Evolutionary conservation across 345 rosid species (phyloP).

Genomic region (Toxicodendron radicans): DNA sequence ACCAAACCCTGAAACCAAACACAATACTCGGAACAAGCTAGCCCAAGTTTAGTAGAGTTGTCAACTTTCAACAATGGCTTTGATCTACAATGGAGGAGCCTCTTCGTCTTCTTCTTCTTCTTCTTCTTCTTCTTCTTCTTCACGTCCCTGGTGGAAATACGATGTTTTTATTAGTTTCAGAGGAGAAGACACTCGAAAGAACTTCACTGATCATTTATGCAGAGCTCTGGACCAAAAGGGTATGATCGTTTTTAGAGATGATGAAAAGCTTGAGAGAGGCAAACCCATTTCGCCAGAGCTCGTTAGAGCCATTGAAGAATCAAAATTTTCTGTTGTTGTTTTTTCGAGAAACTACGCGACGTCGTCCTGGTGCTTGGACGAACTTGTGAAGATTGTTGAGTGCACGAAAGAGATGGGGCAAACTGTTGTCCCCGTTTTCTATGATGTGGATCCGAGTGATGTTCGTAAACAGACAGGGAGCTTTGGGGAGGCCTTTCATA

Average conservation of each 20-base stretch:
- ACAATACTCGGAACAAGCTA: too few relatives aligned
- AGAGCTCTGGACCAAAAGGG: not conserved
- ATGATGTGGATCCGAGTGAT: conserved; percentile 4
- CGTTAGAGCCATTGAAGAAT: conserved; percentile 10
- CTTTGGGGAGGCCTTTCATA: not conserved
- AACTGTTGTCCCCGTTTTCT: not conserved
- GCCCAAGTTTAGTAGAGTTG: too few relatives aligned
- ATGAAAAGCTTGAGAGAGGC: not conserved
- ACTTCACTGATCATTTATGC: conserved; percentile 5
- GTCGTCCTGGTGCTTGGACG: conserved; percentile 13
- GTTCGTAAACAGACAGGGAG: conserved; percentile 4
- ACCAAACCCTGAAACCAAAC: too few relatives aligned
- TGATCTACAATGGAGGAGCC: not conserved
- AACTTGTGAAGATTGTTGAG: conserved; percentile 13
- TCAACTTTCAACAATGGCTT: not conserved
- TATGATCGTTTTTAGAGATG: conserved; percentile 1
- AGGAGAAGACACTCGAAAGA: conserved; percentile 6
- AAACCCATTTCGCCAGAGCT: conserved; percentile 4
- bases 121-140: conserved; percentile 11
- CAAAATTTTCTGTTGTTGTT: not conserved
- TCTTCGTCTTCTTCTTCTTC: not conserved
- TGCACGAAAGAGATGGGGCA: conserved; percentile 4
- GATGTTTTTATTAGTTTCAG: conserved; percentile 14
- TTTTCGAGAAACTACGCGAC: conserved; percentile 8
- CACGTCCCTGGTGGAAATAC: conserved; percentile 1